Conservation (phyloP, 805 yeast species). For the Wickerhamomyces tratensis region DNA sequence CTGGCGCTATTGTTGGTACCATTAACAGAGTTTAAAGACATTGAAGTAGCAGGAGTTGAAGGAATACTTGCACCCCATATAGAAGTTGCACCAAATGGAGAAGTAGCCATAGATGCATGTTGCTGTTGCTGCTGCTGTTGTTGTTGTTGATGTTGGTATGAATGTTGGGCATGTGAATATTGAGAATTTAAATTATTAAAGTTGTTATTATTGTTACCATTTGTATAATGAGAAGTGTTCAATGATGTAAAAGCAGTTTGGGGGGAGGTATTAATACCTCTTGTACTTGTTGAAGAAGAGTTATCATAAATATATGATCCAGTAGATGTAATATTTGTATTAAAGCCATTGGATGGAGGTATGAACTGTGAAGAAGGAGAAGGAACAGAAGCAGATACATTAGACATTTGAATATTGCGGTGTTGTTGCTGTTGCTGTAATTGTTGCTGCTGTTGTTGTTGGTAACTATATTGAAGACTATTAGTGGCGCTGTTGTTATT, state of each 20-base stretch:
- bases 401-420: too few relatives aligned
- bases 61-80: background rate
- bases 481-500: background rate
- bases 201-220: too few relatives aligned
- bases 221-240: too few relatives aligned
- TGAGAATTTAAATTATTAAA: too few relatives aligned
- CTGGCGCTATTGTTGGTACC: background rate
- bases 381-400: too few relatives aligned
- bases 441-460: background rate
- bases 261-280: too few relatives aligned
- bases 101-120: background rate
- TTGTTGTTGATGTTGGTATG: constrained; percentile 1
- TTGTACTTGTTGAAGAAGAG: too few relatives aligned
- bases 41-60: too few relatives aligned
- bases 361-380: background rate
- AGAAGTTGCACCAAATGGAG: background rate
- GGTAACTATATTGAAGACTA: background rate
- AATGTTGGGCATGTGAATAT: background rate
- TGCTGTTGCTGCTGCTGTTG: background rate
- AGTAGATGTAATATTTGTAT: too few relatives aligned
- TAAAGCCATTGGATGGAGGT: background rate
- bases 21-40: background rate
- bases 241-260: too few relatives aligned
- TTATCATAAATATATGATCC: too few relatives aligned
- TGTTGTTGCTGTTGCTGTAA: too few relatives aligned